Conservation (phyloP, 2,329 filamentous ascomycete genomes). For the Aureobasidium uvarum region DNA sequence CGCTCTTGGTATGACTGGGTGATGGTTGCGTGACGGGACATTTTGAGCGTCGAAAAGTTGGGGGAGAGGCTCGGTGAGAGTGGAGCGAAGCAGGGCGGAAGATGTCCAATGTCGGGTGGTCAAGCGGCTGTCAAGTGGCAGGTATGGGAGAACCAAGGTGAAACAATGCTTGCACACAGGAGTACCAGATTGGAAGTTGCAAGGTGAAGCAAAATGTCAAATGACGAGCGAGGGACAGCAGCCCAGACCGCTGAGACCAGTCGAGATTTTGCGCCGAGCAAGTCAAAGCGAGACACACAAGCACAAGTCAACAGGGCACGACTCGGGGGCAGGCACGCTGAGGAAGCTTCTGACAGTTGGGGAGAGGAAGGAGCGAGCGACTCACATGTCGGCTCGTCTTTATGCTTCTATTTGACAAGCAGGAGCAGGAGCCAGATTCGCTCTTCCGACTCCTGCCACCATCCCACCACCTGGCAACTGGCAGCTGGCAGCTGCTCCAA, state of each 20-base stretch:
- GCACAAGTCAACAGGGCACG: slow-evolving; percentile 6
- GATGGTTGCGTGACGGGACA: slow-evolving; percentile 41
- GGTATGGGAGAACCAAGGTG: background rate
- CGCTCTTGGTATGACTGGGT: slow-evolving; percentile 48
- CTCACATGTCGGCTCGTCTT: background rate
- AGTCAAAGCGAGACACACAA: slow-evolving; percentile 18
- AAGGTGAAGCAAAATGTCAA: slow-evolving; percentile 10
- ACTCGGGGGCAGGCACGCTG: background rate
- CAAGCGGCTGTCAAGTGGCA: background rate
- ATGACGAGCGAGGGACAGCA: slow-evolving; percentile 3
- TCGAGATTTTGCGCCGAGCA: slow-evolving; percentile 22
- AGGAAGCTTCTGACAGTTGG: background rate
- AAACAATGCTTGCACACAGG: background rate
- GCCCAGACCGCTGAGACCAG: slow-evolving; percentile 15
- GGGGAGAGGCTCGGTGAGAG: background rate
- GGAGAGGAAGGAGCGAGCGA: slow-evolving; percentile 1
- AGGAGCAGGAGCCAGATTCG: slow-evolving; percentile 1
- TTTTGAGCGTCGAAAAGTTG: background rate
- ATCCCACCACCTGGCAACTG: background rate
- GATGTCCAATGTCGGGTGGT: background rate
- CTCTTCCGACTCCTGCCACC: slow-evolving; percentile 8
- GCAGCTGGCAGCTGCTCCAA: background rate
- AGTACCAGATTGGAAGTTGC: slow-evolving; percentile 21
- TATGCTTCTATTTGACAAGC: slow-evolving; percentile 7
- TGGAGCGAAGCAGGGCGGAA: background rate